phyloP scores from a whole-genome alignment of 73 alveolate genomes.

The Tetrahymena borealis region DNA sequence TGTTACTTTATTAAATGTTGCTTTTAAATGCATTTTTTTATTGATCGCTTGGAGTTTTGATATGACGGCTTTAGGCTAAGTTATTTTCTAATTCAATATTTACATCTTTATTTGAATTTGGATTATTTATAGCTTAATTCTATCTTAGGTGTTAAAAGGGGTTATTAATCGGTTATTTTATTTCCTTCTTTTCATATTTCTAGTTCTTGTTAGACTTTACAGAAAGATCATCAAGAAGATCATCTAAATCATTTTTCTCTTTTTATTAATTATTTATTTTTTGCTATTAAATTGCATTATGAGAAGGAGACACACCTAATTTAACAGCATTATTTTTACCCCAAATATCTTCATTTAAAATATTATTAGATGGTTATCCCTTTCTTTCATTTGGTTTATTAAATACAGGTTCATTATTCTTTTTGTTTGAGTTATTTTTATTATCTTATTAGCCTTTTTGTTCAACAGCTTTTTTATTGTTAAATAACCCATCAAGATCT shows the following conservation, averaged over 20 bases:
- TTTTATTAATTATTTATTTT: neutral
- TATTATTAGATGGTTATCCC: neutral
- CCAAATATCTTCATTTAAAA: neutral
- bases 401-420: neutral
- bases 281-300: too few species aligned
- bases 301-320: too few species aligned
- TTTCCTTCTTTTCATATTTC: neutral
- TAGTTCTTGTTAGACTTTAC: neutral
- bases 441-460: neutral
- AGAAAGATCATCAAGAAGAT: neutral
- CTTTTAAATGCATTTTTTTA: neutral
- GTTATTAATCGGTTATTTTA: neutral
- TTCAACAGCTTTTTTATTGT: neutral
- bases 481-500: neutral
- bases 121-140: neutral
- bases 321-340: neutral
- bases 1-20: neutral
- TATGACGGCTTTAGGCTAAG: neutral
- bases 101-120: neutral
- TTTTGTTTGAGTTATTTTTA: neutral
- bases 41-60: neutral
- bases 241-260: neutral
- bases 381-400: neutral
- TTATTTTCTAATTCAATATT: neutral
- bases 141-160: neutral